These are phyloP conservation scores for Aureobasidium leucospermi DNA, from an alignment of 2,329 filamentous ascomycete genomes.

Conservation along the genomic window DNA sequence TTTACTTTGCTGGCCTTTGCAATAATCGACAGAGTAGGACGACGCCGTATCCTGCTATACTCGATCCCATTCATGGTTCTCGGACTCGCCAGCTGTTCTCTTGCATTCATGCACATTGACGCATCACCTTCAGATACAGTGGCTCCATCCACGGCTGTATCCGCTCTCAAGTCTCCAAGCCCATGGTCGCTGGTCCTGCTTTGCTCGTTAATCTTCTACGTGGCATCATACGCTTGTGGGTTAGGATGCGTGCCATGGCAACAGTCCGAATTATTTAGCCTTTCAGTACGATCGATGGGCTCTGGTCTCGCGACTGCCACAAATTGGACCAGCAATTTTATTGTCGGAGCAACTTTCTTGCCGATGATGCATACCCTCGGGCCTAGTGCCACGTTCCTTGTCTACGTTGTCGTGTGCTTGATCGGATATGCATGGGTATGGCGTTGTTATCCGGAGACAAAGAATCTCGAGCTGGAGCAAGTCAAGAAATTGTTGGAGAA, in stretches of 20 bases:
- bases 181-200: constrained; percentile 52
- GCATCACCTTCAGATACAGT: constrained; percentile 24
- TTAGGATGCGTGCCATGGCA: constrained; percentile 94
- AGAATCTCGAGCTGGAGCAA: constrained; percentile 72
- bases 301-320: constrained; percentile 70
- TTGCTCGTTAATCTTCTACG: constrained; percentile 70
- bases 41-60: constrained; percentile 60
- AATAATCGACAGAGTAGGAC: constrained; percentile 37
- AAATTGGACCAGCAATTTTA: constrained; percentile 82
- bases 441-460: constrained; percentile 77
- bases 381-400: constrained; percentile 68
- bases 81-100: constrained; percentile 62
- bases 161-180: constrained; percentile 19
- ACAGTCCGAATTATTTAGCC: constrained; percentile 78
- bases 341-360: constrained; percentile 79
- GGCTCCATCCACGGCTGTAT: background rate
- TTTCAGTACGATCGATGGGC: constrained; percentile 64
- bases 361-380: constrained; percentile 74
- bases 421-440: constrained; percentile 62
- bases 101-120: constrained; percentile 62
- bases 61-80: constrained; percentile 78
- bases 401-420: constrained; percentile 68
- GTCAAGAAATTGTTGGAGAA: constrained; percentile 62
- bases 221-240: constrained; percentile 77
- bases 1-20: constrained; percentile 40